phyloP scores from a whole-genome alignment of 495 filamentous ascomycete species.

The Talaromyces liani region DNA sequence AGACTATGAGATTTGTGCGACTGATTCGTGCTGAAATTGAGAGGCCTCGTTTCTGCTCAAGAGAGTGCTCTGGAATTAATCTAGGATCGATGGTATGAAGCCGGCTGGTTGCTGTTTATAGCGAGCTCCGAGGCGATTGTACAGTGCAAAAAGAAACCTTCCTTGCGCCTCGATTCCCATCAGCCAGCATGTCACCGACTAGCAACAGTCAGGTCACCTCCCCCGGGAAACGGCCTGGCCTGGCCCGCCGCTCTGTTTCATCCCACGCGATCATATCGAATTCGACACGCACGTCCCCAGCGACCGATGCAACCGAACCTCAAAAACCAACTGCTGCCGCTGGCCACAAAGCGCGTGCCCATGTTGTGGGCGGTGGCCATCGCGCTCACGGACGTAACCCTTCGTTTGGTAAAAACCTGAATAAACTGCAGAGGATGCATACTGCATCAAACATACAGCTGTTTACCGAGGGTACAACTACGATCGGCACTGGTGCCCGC shows the following conservation, averaged over 20 bases:
- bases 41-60: not conserved
- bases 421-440: constrained; percentile 31
- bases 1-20: not conserved
- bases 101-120: not conserved
- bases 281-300: constrained; percentile 28
- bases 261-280: constrained; percentile 32
- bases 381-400: constrained; percentile 38
- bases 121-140: not conserved
- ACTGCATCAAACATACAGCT: constrained; percentile 20
- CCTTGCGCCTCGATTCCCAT: not conserved
- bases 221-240: constrained; percentile 39
- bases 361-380: constrained; percentile 38
- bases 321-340: constrained; percentile 15
- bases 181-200: constrained; percentile 5
- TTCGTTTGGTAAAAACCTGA: constrained; percentile 35
- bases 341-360: constrained; percentile 26
- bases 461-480: constrained; percentile 16
- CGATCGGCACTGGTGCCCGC: constrained; percentile 17
- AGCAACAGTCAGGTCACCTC: constrained; percentile 28
- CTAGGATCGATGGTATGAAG: not conserved
- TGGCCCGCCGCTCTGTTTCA: constrained; percentile 40
- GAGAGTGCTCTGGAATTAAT: not conserved
- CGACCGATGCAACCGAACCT: constrained; percentile 10
- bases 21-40: not conserved
- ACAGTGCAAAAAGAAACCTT: not conserved